Percentiles rank a stretch among this genome's conserved stretches.
phyloP scores from a whole-genome alignment of 108 stramenopile species.

The Pseudonitzschia delicatissima region DNA sequence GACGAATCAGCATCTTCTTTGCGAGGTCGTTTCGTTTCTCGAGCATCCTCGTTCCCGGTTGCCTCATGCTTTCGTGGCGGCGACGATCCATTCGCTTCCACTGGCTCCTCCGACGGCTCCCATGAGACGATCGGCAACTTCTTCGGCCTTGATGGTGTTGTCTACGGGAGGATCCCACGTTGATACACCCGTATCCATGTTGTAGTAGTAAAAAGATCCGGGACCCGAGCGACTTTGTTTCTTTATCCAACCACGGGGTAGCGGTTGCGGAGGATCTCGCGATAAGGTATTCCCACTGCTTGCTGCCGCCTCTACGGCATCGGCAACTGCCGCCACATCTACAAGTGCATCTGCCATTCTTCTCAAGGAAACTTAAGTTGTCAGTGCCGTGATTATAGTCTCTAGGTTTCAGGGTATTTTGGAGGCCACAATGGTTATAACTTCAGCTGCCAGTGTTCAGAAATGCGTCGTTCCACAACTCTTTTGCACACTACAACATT shows the following conservation, averaged over 20 bases:
- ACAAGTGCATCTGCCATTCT: not conserved
- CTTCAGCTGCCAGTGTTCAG: too few relatives aligned
- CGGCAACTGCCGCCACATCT: slow-evolving; percentile 21
- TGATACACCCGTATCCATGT: slow-evolving; percentile 70
- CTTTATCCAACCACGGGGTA: slow-evolving; percentile 73
- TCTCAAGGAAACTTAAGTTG: not conserved
- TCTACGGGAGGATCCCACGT: slow-evolving; percentile 56
- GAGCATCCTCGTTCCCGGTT: not conserved
- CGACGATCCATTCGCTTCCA: not conserved
- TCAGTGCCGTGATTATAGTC: too few relatives aligned
- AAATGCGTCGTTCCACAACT: too few relatives aligned
- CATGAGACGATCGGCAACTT: not conserved
- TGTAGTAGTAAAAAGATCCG: slow-evolving; percentile 69
- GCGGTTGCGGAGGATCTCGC: slow-evolving; percentile 42
- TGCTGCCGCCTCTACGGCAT: slow-evolving; percentile 25
- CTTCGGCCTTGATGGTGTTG: slow-evolving; percentile 8
- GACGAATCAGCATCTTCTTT: slow-evolving; percentile 11
- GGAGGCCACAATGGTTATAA: too few relatives aligned
- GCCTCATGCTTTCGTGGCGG: not conserved
- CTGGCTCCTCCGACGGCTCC: slow-evolving; percentile 12
- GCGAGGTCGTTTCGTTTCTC: slow-evolving; percentile 20
- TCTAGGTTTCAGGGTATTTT: too few relatives aligned
- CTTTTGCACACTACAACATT: too few relatives aligned
- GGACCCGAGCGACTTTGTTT: slow-evolving; percentile 45
- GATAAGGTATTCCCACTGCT: not conserved